Conservation (phyloP, 1,284 basidiomycete genomes). For the Microbotryum scabiosae region DNA sequence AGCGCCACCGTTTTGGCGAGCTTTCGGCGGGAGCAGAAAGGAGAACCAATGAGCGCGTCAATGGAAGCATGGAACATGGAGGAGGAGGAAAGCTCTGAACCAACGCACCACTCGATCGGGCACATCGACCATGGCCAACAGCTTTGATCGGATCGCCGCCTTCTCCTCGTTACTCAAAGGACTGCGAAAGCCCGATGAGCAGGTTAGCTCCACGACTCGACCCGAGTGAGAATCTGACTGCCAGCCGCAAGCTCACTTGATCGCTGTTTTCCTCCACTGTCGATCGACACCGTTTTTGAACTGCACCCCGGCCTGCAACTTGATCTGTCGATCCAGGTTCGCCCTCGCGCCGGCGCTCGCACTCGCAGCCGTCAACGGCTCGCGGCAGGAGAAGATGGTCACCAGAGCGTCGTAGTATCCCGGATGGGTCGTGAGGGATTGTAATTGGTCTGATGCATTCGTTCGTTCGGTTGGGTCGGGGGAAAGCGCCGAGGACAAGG, state of each 20-base stretch:
- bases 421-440: constrained; percentile 18
- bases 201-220: constrained; percentile 25
- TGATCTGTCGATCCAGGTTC: constrained; percentile 7
- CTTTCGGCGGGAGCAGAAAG: constrained; percentile 6
- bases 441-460: constrained; percentile 15
- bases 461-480: constrained; percentile 14
- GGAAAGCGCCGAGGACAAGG: constrained; percentile 23
- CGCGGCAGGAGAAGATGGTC: constrained; percentile 19
- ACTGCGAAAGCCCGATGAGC: constrained; percentile 4
- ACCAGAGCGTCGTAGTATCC: constrained; percentile 28
- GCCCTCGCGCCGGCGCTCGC: neutral
- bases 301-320: constrained; percentile 30
- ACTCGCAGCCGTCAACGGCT: neutral
- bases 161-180: constrained; percentile 26
- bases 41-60: too few species aligned
- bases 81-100: too few species aligned
- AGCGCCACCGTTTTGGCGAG: constrained; percentile 31
- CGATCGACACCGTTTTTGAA: constrained; percentile 36
- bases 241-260: constrained; percentile 18
- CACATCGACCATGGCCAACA: constrained; percentile 30
- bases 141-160: constrained; percentile 20
- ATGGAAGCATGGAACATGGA: too few species aligned
- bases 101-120: constrained; percentile 19
- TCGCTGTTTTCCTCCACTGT: constrained; percentile 28
- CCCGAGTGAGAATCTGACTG: constrained; percentile 15